Percentiles rank a stretch among this genome's conserved stretches.
Evolutionary conservation across 2,329 filamentous ascomycete species (phyloP).

Genomic region (Pestalotiopsis sp.): DNA sequence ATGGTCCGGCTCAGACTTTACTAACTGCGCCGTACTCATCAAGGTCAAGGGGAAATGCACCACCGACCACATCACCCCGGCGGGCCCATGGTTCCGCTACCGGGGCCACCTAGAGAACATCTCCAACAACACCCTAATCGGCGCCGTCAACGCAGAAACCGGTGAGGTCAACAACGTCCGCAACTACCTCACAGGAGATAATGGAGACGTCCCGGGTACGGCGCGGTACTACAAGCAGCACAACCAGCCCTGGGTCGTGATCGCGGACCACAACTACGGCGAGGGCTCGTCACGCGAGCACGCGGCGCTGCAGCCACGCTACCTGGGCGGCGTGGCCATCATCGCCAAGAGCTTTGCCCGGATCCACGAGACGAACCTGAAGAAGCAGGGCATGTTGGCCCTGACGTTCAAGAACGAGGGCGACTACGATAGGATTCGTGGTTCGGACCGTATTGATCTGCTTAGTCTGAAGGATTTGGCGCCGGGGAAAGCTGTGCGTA

Average conservation of each 20-base stretch:
- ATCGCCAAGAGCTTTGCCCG: constrained; percentile 79
- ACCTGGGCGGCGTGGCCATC: constrained; percentile 86
- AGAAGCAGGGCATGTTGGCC: constrained; percentile 96
- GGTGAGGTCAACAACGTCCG: constrained; percentile 97
- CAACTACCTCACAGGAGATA: constrained; percentile 84
- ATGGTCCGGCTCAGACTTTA: constrained; percentile 92
- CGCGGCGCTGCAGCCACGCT: constrained; percentile 94
- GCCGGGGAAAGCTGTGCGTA: not conserved
- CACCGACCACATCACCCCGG: constrained; percentile 97
- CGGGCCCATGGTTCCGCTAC: constrained; percentile 97
- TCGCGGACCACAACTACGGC: constrained; percentile 99
- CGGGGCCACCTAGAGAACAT: constrained; percentile 99
- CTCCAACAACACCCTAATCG: constrained; percentile 99
- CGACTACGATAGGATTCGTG: constrained; percentile 83
- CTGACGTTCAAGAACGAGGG: constrained; percentile 86
- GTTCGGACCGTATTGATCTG: constrained; percentile 64
- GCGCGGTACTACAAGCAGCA: constrained; percentile 98
- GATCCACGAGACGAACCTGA: constrained; percentile 94
- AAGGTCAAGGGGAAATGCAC: constrained; percentile 97
- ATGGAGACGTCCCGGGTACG: constrained; percentile 86
- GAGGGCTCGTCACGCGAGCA: constrained; percentile 98
- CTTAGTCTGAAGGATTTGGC: not conserved
- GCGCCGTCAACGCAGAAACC: constrained; percentile 94
- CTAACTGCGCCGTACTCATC: constrained; percentile 87
- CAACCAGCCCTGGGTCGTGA: constrained; percentile 93